A percentile compares a stretch with the other conserved stretches of the same genome.
Evolutionary conservation across 352 stramenopile genomes (phyloP).

Genomic region (Aphanomyces stellatus): DNA sequence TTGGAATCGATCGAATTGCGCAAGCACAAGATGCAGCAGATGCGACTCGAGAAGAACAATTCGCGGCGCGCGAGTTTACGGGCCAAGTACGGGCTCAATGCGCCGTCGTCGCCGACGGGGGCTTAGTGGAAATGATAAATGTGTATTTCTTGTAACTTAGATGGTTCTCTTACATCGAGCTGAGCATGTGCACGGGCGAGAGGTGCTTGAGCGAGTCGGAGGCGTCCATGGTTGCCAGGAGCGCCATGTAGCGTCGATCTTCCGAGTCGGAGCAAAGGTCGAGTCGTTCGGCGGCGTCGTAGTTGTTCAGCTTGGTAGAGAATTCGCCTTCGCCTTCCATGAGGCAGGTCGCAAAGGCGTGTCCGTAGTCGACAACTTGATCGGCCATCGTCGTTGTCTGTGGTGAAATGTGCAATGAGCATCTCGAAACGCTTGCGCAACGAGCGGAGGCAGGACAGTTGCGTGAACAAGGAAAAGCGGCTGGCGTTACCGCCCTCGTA

Average conservation of each 20-base stretch:
- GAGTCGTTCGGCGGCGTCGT: constrained; percentile 1
- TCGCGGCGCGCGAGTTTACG: constrained; percentile 8
- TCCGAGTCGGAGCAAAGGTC: constrained; percentile 19
- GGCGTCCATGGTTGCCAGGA: neutral
- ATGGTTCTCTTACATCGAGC: constrained; percentile 6
- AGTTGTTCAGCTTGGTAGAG: neutral
- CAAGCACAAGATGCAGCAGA: constrained; percentile 12
- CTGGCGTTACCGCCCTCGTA: no score
- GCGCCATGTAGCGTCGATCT: neutral
- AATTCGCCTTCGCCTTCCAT: constrained; percentile 13
- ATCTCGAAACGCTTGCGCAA: no score
- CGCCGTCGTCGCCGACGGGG: neutral
- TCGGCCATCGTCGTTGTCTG: neutral
- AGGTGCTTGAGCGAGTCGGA: neutral
- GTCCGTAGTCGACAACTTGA: neutral
- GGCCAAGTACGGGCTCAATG: constrained; percentile 13
- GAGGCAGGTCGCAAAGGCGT: neutral
- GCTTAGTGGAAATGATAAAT: neutral
- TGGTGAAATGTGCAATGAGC: neutral
- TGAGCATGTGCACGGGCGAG: neutral
- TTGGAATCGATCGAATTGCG: constrained; percentile 15
- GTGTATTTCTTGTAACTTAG: neutral
- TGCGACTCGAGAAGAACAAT: constrained; percentile 12
- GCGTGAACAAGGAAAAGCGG: neutral
- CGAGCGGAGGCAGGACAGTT: no score